Percentiles rank a stretch among this genome's conserved stretches.
phyloP scores from a whole-genome alignment of 2,329 filamentous ascomycete genomes.

The Alternaria viburni region DNA sequence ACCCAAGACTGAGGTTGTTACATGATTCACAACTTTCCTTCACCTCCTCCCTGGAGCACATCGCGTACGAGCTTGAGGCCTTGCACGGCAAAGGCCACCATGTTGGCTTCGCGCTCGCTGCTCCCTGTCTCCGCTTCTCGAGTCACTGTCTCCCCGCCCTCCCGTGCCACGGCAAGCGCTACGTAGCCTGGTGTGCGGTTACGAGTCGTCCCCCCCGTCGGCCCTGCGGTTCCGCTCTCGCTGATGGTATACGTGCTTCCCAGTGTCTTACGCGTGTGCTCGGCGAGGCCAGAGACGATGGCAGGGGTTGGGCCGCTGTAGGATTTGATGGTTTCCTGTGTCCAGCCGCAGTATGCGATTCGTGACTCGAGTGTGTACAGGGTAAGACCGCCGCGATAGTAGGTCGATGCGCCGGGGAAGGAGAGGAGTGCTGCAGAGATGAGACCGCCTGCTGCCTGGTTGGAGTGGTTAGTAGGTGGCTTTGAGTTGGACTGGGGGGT shows the following conservation, averaged over 20 bases:
- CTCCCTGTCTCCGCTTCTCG: constrained; percentile 64
- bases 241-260: constrained; percentile 63
- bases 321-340: constrained; percentile 55
- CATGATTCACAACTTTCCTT: constrained; percentile 46
- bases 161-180: constrained; percentile 64
- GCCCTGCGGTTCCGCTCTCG: constrained; percentile 70
- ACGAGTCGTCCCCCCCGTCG: constrained; percentile 61
- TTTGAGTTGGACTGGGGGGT: neutral
- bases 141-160: constrained; percentile 59
- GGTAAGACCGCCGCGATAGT: constrained; percentile 69
- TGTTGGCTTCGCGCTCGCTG: constrained; percentile 64
- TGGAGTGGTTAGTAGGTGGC: neutral
- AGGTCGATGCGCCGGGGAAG: constrained; percentile 62
- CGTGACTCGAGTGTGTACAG: constrained; percentile 66
- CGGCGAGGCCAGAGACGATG: constrained; percentile 63
- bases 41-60: constrained; percentile 54
- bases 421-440: constrained; percentile 66
- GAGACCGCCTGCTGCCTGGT: constrained; percentile 66
- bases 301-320: constrained; percentile 67
- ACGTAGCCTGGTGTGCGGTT: constrained; percentile 69
- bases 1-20: neutral
- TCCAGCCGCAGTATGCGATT: constrained; percentile 67
- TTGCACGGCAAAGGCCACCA: constrained; percentile 67
- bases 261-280: constrained; percentile 62
- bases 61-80: constrained; percentile 63